A percentile compares a stretch with the other conserved stretches of the same genome.
Conservation (phyloP, 257 asterid genomes). For the Nicotiana undulata region DNA sequence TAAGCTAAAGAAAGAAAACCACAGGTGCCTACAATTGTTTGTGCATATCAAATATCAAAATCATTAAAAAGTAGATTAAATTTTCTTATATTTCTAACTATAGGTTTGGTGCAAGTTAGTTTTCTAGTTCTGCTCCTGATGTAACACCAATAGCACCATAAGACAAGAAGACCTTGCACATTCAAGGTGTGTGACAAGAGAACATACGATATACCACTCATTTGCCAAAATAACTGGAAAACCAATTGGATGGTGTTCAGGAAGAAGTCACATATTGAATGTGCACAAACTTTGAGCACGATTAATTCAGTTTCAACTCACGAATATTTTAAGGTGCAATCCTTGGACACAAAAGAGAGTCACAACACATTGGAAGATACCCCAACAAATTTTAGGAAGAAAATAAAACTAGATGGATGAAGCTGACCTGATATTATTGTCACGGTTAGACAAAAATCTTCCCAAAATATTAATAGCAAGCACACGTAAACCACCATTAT, state of each 20-base stretch:
- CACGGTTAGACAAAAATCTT: constrained; percentile 96
- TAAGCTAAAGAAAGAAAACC: neutral
- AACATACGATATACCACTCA: neutral
- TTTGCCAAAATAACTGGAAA: neutral
- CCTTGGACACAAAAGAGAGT: neutral
- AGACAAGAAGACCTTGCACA: neutral
- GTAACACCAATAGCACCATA: constrained; percentile 1
- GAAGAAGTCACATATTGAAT: neutral
- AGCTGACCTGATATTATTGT: constrained; percentile 82
- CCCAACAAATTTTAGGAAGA: neutral
- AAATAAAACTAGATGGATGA: constrained; percentile 1
- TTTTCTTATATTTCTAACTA: neutral
- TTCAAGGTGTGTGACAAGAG: neutral
- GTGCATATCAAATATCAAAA: neutral
- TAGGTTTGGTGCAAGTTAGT: neutral
- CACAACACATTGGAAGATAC: neutral
- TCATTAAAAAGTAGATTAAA: neutral
- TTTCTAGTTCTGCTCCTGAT: neutral
- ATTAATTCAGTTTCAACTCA: neutral
- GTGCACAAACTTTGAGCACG: neutral
- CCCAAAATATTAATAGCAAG: constrained; percentile 97
- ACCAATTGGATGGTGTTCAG: neutral
- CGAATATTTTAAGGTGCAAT: neutral
- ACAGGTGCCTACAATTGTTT: neutral
- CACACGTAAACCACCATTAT: constrained; percentile 89